These are phyloP conservation scores for Rhodotorula sp. DNA, from an alignment of 1,284 basidiomycete genomes.

Conservation along the genomic window DNA sequence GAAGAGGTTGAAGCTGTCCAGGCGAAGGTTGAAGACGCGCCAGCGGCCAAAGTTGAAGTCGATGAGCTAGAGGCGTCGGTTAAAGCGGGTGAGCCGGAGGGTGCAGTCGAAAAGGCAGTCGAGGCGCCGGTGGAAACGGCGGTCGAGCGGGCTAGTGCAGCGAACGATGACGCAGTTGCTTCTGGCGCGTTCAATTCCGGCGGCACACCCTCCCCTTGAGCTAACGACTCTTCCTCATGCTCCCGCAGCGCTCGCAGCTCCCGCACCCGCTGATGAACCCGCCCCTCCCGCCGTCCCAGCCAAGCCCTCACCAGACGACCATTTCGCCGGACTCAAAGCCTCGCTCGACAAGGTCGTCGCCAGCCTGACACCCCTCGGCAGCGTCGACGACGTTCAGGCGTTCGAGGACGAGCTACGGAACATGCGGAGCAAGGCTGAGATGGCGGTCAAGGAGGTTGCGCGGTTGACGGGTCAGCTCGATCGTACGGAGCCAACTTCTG, in stretches of 20 bases:
- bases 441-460: slow-evolving; percentile 69
- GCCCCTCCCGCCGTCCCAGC: neutral
- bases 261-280: neutral
- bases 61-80: too few species aligned
- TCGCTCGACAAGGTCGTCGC: slow-evolving; percentile 25
- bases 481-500: slow-evolving; percentile 55
- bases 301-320: slow-evolving; percentile 1
- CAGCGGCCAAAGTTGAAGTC: neutral
- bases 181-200: neutral
- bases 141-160: neutral
- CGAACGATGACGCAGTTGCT: neutral
- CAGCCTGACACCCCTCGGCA: slow-evolving; percentile 42
- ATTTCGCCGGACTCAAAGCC: slow-evolving; percentile 16
- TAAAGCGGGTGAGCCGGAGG: neutral
- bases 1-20: too few species aligned
- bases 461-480: slow-evolving; percentile 68
- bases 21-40: too few species aligned
- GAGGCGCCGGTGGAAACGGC: neutral
- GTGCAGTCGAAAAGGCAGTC: neutral
- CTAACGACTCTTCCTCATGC: too few species aligned
- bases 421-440: slow-evolving; percentile 65
- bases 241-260: neutral
- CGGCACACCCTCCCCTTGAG: too few species aligned
- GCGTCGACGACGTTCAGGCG: slow-evolving; percentile 64
- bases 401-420: slow-evolving; percentile 72